These are phyloP conservation scores for Citrullus mucosospermus DNA, from an alignment of 306 rosid species.

Conservation along the genomic window DNA sequence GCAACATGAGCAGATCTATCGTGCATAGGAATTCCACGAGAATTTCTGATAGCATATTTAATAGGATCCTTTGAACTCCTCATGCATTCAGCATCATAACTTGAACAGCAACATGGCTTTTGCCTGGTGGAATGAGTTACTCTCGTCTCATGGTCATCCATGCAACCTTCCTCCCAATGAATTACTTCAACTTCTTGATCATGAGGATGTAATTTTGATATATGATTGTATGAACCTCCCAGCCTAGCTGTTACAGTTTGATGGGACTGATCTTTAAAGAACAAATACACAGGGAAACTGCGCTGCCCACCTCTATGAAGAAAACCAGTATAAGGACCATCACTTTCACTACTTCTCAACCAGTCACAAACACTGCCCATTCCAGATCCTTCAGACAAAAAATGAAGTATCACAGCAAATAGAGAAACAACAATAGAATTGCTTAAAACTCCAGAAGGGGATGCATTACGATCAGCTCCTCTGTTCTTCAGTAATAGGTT, in stretches of 20 bases:
- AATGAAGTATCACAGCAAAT: constrained; percentile 78
- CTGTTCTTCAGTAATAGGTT: constrained; percentile 71
- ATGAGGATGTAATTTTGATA: constrained; percentile 48
- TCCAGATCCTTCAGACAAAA: constrained; percentile 91
- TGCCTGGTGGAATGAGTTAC: constrained; percentile 67
- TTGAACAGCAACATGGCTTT: constrained; percentile 93
- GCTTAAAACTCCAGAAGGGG: constrained; percentile 82
- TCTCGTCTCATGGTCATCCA: constrained; percentile 72
- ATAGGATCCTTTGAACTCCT: constrained; percentile 59
- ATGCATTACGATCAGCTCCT: constrained; percentile 70
- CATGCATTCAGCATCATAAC: constrained; percentile 55
- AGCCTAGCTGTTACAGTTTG: constrained; percentile 66
- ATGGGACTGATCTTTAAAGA: constrained; percentile 59
- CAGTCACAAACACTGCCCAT: constrained; percentile 57
- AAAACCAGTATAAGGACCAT: constrained; percentile 62
- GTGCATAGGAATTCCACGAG: constrained; percentile 50
- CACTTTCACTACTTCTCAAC: constrained; percentile 55
- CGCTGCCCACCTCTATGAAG: constrained; percentile 93
- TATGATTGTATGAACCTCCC: constrained; percentile 82
- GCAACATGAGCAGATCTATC: constrained; percentile 81
- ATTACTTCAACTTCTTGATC: constrained; percentile 55
- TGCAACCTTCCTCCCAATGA: constrained; percentile 90
- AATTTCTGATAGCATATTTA: constrained; percentile 45
- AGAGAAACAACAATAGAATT: constrained; percentile 81
- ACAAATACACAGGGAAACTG: constrained; percentile 60